Conservation (phyloP, 1,284 basidiomycete species). For the Pulchroboletus neoregius region DNA sequence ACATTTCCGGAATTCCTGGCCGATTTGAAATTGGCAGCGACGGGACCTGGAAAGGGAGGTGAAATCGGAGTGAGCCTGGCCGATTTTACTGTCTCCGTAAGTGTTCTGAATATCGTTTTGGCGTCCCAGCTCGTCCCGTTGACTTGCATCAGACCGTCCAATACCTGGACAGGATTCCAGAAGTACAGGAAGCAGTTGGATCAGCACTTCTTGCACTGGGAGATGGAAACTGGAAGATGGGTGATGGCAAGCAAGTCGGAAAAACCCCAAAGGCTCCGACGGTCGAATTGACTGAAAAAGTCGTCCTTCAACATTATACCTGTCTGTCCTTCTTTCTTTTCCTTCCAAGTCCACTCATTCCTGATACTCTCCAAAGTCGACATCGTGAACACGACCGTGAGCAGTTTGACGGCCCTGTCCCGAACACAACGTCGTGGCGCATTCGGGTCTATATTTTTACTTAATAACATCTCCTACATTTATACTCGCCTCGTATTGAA, state of each 20-base stretch:
- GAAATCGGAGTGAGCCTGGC: conserved; percentile 57
- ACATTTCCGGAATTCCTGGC: conserved; percentile 79
- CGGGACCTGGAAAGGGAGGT: conserved; percentile 41
- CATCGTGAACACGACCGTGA: conserved; percentile 57
- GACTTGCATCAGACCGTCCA: conserved; percentile 49
- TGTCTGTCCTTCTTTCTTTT: conserved; percentile 42
- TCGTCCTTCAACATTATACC: conserved; percentile 68
- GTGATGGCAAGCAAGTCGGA: conserved; percentile 65
- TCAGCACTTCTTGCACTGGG: conserved; percentile 64
- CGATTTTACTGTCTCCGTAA: conserved; percentile 59
- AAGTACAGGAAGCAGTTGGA: conserved; percentile 61
- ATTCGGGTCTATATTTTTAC: conserved; percentile 67
- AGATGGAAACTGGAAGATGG: conserved; percentile 87
- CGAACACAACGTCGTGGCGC: conserved; percentile 61
- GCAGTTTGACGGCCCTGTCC: conserved; percentile 57
- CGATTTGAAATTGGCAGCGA: conserved; percentile 62
- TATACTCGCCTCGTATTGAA: conserved; percentile 52
- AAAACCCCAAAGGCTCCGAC: conserved; percentile 41
- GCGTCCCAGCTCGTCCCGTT: neutral
- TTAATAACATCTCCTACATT: conserved; percentile 74
- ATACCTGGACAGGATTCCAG: conserved; percentile 65
- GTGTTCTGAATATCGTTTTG: conserved; percentile 19
- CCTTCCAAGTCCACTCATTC: neutral
- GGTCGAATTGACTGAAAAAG: conserved; percentile 51
- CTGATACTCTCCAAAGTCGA: conserved; percentile 47